phyloP scores from a whole-genome alignment of 2,329 filamentous ascomycete species.

The Monosporascus sp. region DNA sequence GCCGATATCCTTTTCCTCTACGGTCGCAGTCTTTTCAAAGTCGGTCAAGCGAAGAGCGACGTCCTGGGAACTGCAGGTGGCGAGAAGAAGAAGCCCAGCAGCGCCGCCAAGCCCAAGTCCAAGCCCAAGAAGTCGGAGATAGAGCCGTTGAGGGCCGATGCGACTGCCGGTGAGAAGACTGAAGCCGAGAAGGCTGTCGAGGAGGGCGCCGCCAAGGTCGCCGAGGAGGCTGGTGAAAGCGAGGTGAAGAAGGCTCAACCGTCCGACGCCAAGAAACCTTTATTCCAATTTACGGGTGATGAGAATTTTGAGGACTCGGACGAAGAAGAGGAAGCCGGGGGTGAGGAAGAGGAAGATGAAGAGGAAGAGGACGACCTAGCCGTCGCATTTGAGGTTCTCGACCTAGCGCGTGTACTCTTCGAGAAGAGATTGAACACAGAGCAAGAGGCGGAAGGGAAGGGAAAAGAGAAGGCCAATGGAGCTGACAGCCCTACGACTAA shows the following conservation, averaged over 20 bases:
- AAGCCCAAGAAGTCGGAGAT: conserved; percentile 35
- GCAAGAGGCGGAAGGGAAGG: conserved; percentile 35
- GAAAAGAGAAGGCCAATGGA: conserved; percentile 35
- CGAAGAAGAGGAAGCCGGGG: conserved; percentile 56
- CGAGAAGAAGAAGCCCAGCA: conserved; percentile 43
- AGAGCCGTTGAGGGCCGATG: conserved; percentile 31
- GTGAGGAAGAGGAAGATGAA: conserved; percentile 37
- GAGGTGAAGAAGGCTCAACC: conserved; percentile 31
- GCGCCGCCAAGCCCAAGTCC: conserved; percentile 33
- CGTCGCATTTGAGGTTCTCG: conserved; percentile 78
- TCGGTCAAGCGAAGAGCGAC: conserved; percentile 90
- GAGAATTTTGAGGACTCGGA: conserved; percentile 88
- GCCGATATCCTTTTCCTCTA: conserved; percentile 93
- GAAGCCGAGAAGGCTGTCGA: conserved; percentile 39
- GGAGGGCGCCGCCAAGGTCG: conserved; percentile 39
- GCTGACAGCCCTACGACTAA: conserved; percentile 37
- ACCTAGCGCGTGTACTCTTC: conserved; percentile 67
- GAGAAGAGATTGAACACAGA: conserved; percentile 46
- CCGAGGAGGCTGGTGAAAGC: conserved; percentile 38
- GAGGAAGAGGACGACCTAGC: conserved; percentile 67
- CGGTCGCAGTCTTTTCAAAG: conserved; percentile 87
- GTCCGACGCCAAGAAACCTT: conserved; percentile 59
- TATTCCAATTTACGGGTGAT: conserved; percentile 90
- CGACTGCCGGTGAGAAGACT: conserved; percentile 34
- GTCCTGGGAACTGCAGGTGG: conserved; percentile 75